A percentile compares a stretch with the other conserved stretches of the same genome.
phyloP scores from a whole-genome alignment of 306 rosid species.

The Castanea crenata region DNA sequence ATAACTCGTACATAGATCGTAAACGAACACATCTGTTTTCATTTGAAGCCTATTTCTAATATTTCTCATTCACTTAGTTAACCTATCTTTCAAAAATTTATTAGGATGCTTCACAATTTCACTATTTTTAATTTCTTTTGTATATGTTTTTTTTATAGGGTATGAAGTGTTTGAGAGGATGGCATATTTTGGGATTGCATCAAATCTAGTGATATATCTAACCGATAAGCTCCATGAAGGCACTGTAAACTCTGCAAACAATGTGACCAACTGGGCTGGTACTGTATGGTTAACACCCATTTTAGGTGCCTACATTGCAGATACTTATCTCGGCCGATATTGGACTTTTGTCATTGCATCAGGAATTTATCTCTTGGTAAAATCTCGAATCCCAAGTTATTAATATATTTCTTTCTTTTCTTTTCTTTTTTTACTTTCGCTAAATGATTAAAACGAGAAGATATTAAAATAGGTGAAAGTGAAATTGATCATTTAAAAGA shows the following conservation, averaged over 20 bases:
- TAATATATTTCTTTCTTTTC: too few relatives aligned
- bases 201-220: conserved; percentile 65
- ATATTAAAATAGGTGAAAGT: too few relatives aligned
- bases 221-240: conserved; percentile 65
- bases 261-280: conserved; percentile 72
- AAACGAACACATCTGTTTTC: too few relatives aligned
- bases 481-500: too few relatives aligned
- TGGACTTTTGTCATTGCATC: conserved; percentile 63
- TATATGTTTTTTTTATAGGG: conserved; percentile 22
- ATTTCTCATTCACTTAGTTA: too few relatives aligned
- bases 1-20: too few relatives aligned
- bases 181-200: conserved; percentile 71
- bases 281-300: conserved; percentile 68
- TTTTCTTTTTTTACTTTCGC: background rate
- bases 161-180: conserved; percentile 83
- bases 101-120: background rate
- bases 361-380: conserved; percentile 55
- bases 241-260: conserved; percentile 64
- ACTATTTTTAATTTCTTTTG: background rate
- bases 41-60: too few relatives aligned
- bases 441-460: background rate
- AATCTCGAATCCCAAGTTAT: background rate
- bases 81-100: background rate
- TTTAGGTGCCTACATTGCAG: conserved; percentile 65
- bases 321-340: conserved; percentile 64